A percentile compares a stretch with the other conserved stretches of the same genome.
Conservation (phyloP, 2,329 filamentous ascomycete genomes). For the Fusarium incarnatum region DNA sequence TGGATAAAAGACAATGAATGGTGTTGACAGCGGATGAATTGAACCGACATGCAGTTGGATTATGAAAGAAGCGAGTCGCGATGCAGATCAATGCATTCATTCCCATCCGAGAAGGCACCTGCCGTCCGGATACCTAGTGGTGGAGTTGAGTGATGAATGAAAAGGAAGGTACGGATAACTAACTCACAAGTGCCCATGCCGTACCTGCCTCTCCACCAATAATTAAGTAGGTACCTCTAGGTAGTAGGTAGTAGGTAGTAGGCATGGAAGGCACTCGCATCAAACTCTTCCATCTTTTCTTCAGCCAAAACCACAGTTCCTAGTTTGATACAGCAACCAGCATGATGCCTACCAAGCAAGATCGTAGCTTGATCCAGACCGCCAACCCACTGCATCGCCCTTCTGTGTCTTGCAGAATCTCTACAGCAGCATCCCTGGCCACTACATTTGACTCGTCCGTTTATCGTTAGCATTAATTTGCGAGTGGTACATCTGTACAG, state of each 20-base stretch:
- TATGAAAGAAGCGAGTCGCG: conserved; percentile 4
- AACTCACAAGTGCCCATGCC: too few species aligned
- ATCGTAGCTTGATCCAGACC: conserved; percentile 33
- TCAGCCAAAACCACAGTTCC: conserved; percentile 6
- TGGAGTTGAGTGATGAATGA: background rate
- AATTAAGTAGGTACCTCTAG: background rate
- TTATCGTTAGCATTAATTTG: conserved; percentile 20
- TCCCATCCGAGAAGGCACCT: background rate
- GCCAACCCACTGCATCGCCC: conserved; percentile 20
- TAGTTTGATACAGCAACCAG: background rate
- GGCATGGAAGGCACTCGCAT: background rate
- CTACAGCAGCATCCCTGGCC: conserved; percentile 32
- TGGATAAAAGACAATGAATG: conserved; percentile 17
- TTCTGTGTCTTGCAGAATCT: conserved; percentile 27
- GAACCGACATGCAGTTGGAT: conserved; percentile 9
- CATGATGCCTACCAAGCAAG: conserved; percentile 10
- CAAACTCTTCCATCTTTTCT: background rate
- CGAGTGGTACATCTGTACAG: background rate
- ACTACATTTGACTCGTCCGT: conserved; percentile 15
- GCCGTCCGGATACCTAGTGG: background rate
- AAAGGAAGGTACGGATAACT: background rate
- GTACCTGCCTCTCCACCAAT: background rate
- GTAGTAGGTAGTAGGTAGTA: too few species aligned
- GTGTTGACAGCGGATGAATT: conserved; percentile 27
- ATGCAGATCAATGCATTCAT: conserved; percentile 13